Evolutionary conservation across 345 rosid genomes (phyloP).

Genomic region (Brassica juncea): DNA sequence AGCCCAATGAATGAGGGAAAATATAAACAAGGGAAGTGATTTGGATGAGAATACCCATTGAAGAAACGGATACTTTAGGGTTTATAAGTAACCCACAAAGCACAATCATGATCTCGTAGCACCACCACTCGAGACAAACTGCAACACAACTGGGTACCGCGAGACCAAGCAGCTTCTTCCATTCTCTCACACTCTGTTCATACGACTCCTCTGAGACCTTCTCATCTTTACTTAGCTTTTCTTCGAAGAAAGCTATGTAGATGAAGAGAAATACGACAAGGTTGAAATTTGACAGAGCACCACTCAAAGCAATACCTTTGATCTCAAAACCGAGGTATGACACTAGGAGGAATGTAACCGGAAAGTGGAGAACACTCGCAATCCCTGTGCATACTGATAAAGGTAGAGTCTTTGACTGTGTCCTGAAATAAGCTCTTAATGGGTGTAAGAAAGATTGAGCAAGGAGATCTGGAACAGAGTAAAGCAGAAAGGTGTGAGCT

Average conservation of each 20-base stretch:
- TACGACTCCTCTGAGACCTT: neutral
- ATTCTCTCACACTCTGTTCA: neutral
- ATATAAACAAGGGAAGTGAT: neutral
- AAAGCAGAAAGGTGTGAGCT: slow-evolving; percentile 67
- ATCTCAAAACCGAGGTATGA: slow-evolving; percentile 55
- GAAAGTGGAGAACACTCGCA: slow-evolving; percentile 64
- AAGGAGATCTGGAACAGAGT: slow-evolving; percentile 80
- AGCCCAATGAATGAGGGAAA: neutral
- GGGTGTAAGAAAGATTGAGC: slow-evolving; percentile 82
- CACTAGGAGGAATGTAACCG: slow-evolving; percentile 60
- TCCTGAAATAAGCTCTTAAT: slow-evolving; percentile 74
- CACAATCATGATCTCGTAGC: neutral
- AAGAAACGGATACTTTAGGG: neutral
- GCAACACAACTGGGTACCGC: neutral
- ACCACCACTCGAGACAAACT: neutral
- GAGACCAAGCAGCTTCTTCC: neutral
- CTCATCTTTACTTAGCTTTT: neutral
- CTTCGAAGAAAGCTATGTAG: neutral
- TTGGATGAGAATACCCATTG: neutral
- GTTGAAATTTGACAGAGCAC: slow-evolving; percentile 69
- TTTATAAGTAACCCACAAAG: neutral
- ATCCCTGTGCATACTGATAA: slow-evolving; percentile 61
- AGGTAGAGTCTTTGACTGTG: slow-evolving; percentile 77
- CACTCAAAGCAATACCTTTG: slow-evolving; percentile 72
- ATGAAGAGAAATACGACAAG: slow-evolving; percentile 40